Base-by-base conservation (phyloP, 2,329 filamentous ascomycete species). In the Didymella arachidicola region DNA sequence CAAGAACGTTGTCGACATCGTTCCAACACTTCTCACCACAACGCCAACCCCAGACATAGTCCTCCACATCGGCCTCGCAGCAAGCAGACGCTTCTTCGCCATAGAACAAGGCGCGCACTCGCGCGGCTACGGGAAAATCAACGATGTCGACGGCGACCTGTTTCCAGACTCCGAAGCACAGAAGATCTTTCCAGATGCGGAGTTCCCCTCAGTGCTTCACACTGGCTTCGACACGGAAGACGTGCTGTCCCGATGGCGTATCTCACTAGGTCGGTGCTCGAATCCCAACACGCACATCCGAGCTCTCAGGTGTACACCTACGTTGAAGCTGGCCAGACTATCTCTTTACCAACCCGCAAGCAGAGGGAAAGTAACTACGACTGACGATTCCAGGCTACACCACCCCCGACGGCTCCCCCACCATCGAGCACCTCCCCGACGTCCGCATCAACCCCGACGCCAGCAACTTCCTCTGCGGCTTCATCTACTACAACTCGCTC, bases 61-160 rank as follows among this genome's bases (percentile, higher is more conserved):
- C 53, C 63, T 78, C 4, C 76, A 78, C 57, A 76, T 78, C 30
- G 76, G 76, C 1, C 71, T 78, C 19, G 76, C 76, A 8, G 73
- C 76, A 22, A 67, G 70, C 38, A 69, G 75, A 2, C 59, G 61
- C 5, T 77, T 70, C 64, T 78, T 69, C 60, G 72, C 75, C n/a
- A 61, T 78, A 19, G 76, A 78, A 46, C 54, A 71, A 39, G 68
- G 70, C 18, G 63, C 74, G 2, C 67, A 72, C 12, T 59, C 67
- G 1, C 58, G 64, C 4, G 74, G 72, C 36, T 78, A 75, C 63
- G 68, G 59, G 19, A 52, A 55, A 7, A 75, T 73, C 14, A 61
- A 66, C 2, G 76, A 78, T 30, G 75, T 78, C 10, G 72, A 77
- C 38, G 72, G 71, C 19, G 53, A 67, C 8, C 46, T 55, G 0